Conservation (phyloP, 2,329 filamentous ascomycete species). For the Hypoxylon sp. region DNA sequence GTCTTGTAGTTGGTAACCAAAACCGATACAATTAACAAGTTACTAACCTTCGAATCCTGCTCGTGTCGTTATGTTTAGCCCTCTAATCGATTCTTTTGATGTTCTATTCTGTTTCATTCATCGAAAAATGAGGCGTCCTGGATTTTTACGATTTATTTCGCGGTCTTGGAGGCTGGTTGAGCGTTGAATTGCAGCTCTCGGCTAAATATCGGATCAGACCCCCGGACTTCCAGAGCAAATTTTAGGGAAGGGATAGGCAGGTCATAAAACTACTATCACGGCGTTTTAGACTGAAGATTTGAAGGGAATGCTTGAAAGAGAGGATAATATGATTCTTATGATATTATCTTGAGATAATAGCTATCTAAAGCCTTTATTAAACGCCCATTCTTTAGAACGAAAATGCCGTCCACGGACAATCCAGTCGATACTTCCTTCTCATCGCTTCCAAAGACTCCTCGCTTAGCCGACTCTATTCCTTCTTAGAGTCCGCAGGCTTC, state of each 20-base stretch:
- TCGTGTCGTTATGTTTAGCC: too few species aligned
- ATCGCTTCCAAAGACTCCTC: neutral
- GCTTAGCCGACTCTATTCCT: constrained; percentile 11
- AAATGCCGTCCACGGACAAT: neutral
- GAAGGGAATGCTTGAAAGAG: neutral
- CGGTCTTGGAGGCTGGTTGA: too few species aligned
- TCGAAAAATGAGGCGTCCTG: too few species aligned
- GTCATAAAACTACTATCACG: neutral
- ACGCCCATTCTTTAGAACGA: neutral
- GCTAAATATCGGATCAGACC: too few species aligned
- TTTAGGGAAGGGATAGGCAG: too few species aligned
- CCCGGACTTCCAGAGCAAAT: too few species aligned
- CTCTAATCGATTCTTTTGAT: too few species aligned
- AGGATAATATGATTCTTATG: neutral
- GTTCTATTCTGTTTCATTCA: too few species aligned
- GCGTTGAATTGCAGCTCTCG: too few species aligned
- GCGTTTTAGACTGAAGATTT: neutral
- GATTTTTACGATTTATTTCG: too few species aligned
- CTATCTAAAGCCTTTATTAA: neutral
- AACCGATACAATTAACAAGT: too few species aligned
- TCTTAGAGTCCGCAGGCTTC: constrained; percentile 21
- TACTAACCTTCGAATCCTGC: too few species aligned
- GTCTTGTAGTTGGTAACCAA: neutral
- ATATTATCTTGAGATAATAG: neutral
- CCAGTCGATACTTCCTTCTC: neutral